Evolutionary conservation across 2,329 filamentous ascomycete genomes (phyloP).

Genomic region (Aspergillus proliferans): DNA sequence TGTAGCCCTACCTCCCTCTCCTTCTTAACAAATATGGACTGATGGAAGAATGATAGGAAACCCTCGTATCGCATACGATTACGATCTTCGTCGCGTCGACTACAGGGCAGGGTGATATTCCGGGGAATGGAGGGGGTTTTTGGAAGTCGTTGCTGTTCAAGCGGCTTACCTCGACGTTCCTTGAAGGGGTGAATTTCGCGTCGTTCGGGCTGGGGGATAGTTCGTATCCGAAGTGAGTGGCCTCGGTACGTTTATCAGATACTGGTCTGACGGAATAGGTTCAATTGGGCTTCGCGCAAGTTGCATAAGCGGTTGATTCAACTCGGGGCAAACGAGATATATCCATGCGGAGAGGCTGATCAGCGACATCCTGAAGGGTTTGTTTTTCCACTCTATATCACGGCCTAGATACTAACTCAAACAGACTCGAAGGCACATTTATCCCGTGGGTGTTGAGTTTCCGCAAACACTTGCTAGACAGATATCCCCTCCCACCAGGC

Average conservation of each 20-base stretch:
- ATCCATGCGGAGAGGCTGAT: slow-evolving; percentile 78
- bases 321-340: slow-evolving; percentile 71
- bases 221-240: slow-evolving; percentile 75
- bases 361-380: slow-evolving; percentile 91
- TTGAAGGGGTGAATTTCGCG: slow-evolving; percentile 66
- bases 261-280: slow-evolving; percentile 46
- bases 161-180: slow-evolving; percentile 64
- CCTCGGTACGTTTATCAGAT: not conserved
- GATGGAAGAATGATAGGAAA: slow-evolving; percentile 19
- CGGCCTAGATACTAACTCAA: not conserved
- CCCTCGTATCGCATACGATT: slow-evolving; percentile 29
- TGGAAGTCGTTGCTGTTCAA: slow-evolving; percentile 81
- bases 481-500: slow-evolving; percentile 63
- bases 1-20: slow-evolving; percentile 47
- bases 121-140: slow-evolving; percentile 71
- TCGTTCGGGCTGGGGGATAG: slow-evolving; percentile 91
- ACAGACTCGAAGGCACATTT: slow-evolving; percentile 73
- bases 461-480: slow-evolving; percentile 57
- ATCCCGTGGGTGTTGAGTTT: slow-evolving; percentile 69
- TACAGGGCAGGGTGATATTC: slow-evolving; percentile 90
- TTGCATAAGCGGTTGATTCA: slow-evolving; percentile 77
- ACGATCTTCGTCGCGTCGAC: slow-evolving; percentile 77
- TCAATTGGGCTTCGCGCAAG: slow-evolving; percentile 89
- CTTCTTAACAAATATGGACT: not conserved
- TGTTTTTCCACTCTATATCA: slow-evolving; percentile 21